Evolutionary conservation across 345 rosid genomes (phyloP).

Genomic region (Rhodamnia rubescens): DNA sequence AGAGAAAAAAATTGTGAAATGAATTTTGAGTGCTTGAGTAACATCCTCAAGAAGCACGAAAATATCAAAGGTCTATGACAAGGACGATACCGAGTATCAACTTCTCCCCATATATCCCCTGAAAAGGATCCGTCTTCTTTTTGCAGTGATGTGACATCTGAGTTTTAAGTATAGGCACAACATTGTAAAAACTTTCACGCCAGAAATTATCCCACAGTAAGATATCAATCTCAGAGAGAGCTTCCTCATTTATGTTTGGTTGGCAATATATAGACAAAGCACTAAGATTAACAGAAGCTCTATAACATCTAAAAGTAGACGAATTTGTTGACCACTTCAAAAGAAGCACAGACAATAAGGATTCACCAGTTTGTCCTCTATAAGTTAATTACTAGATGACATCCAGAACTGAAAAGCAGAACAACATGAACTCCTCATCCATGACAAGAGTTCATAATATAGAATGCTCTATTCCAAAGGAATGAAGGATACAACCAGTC

Average conservation of each 20-base stretch:
- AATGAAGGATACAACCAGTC: conserved; percentile 71
- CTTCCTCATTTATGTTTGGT: background rate
- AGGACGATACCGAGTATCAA: conserved; percentile 61
- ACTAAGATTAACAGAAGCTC: background rate
- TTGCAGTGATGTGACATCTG: conserved; percentile 73
- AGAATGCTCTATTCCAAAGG: background rate
- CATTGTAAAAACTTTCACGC: background rate
- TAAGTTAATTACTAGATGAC: background rate
- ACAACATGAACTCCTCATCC: background rate
- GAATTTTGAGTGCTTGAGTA: background rate
- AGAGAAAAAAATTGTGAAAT: background rate
- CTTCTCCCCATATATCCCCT: conserved; percentile 96
- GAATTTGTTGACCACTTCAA: background rate
- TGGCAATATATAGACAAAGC: background rate
- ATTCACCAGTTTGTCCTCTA: background rate
- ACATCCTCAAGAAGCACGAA: background rate
- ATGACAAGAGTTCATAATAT: background rate
- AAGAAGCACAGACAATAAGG: background rate
- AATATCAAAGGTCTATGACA: background rate
- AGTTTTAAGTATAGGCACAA: conserved; percentile 13
- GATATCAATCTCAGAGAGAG: background rate
- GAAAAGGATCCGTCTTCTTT: conserved; percentile 94
- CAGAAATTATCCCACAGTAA: background rate
- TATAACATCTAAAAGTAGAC: background rate
- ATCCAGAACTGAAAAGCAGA: background rate